A percentile compares a stretch with the other conserved stretches of the same genome.
phyloP scores from a whole-genome alignment of 1,284 basidiomycete genomes.

The Ustilago crameri region DNA sequence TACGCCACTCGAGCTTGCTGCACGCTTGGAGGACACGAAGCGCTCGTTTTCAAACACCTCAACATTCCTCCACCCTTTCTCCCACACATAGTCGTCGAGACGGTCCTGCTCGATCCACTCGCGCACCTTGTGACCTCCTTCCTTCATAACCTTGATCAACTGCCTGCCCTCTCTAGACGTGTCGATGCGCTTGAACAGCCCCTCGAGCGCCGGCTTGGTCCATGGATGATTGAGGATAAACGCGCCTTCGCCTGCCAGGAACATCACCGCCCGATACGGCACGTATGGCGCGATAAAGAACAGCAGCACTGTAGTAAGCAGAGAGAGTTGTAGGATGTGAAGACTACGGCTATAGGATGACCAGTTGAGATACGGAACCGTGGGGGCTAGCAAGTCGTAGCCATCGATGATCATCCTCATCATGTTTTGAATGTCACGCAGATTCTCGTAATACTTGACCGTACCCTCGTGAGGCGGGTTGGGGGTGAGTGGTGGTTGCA shows the following conservation, averaged over 20 bases:
- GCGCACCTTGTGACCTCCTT: conserved; percentile 44
- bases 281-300: conserved; percentile 63
- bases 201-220: conserved; percentile 61
- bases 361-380: conserved; percentile 67
- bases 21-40: conserved; percentile 21
- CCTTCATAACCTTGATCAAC: conserved; percentile 37
- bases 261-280: conserved; percentile 58
- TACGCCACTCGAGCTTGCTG: conserved; percentile 28
- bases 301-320: conserved; percentile 58
- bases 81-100: conserved; percentile 63
- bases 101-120: conserved; percentile 63
- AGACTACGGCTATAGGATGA: conserved; percentile 63
- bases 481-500: conserved; percentile 54
- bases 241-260: conserved; percentile 63
- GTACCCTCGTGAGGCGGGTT: conserved; percentile 64
- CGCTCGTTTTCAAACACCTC: conserved; percentile 66
- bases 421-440: conserved; percentile 69
- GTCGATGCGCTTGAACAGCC: conserved; percentile 38
- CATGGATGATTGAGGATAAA: conserved; percentile 66
- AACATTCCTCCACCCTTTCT: conserved; percentile 62
- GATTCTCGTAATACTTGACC: conserved; percentile 64
- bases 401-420: conserved; percentile 66
- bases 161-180: conserved; percentile 40
- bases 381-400: conserved; percentile 62
- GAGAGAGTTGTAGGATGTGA: conserved; percentile 58